Conservation (phyloP, 106 monocot species). For the Dendrobium catenatum region DNA sequence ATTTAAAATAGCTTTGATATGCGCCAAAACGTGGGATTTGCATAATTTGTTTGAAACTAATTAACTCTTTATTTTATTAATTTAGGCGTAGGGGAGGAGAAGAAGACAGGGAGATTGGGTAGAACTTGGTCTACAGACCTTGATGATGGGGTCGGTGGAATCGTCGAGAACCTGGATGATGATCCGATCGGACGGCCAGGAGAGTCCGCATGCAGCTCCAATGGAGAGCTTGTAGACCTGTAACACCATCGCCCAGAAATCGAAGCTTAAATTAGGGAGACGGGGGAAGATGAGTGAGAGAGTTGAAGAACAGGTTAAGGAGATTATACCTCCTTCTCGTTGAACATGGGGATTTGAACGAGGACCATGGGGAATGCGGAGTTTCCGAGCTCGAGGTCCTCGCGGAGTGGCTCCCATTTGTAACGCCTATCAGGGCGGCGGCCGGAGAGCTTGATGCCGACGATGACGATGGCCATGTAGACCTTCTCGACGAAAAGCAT, state of each 20-base stretch:
- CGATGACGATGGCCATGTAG: constrained; percentile 19
- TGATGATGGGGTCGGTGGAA: constrained; percentile 27
- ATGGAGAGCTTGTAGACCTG: constrained; percentile 39
- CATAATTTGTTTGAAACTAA: neutral
- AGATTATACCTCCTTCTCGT: constrained; percentile 30
- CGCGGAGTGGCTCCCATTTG: constrained; percentile 34
- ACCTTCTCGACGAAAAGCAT: constrained; percentile 34
- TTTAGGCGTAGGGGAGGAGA: no score
- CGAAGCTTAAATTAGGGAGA: neutral
- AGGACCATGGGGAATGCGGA: constrained; percentile 37
- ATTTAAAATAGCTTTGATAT: neutral
- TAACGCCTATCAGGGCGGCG: constrained; percentile 24
- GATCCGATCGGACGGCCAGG: constrained; percentile 30
- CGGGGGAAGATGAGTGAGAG: neutral
- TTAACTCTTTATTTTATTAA: no score
- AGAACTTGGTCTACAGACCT: constrained; percentile 2
- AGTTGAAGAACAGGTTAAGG: neutral
- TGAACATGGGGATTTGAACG: constrained; percentile 45
- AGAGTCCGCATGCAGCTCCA: constrained; percentile 33
- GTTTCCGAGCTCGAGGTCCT: constrained; percentile 32
- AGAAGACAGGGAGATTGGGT: no score
- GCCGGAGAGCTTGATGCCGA: constrained; percentile 19
- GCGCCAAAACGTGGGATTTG: constrained; percentile 3
- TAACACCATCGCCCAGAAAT: neutral
- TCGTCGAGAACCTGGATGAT: constrained; percentile 37